phyloP scores from a whole-genome alignment of 306 rosid genomes.

The Vigna nakashimae region DNA sequence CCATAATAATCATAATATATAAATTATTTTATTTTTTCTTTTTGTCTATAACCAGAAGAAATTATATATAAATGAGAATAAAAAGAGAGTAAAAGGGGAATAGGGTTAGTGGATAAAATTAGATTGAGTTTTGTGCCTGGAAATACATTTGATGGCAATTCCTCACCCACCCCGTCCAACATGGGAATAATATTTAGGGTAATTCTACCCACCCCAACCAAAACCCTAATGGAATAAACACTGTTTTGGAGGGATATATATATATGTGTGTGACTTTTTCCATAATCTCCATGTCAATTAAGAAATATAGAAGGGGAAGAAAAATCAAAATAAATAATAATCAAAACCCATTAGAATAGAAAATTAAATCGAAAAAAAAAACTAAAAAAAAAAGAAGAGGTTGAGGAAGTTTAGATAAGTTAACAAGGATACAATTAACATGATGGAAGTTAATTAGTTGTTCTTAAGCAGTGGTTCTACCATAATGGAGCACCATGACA shows the following conservation, averaged over 20 bases:
- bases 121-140: conserved; percentile 42
- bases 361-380: conserved; percentile 32
- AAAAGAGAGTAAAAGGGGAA: conserved; percentile 20
- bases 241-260: conserved; percentile 29
- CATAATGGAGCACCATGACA: conserved; percentile 86
- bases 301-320: conserved; percentile 14
- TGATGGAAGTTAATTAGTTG: conserved; percentile 7
- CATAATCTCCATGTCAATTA: conserved; percentile 50
- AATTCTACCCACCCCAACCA: conserved; percentile 45
- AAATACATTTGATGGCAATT: conserved; percentile 41
- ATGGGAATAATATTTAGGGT: conserved; percentile 53
- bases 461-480: conserved; percentile 53
- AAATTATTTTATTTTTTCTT: too few species aligned
- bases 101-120: conserved; percentile 49
- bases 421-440: conserved; percentile 51
- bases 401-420: conserved; percentile 59
- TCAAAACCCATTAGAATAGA: conserved; percentile 43
- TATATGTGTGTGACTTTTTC: conserved; percentile 16
- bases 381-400: neutral
- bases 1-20: too few species aligned
- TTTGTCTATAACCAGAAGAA: neutral
- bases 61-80: neutral
- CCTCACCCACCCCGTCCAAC: conserved; percentile 41
- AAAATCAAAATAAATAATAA: conserved; percentile 43
- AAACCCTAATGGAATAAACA: conserved; percentile 48